Percentiles rank a stretch among this genome's conserved stretches.
These are phyloP conservation scores for Phytopythium cucurbitacearum DNA, from an alignment of 352 stramenopile genomes.

Conservation along the genomic window DNA sequence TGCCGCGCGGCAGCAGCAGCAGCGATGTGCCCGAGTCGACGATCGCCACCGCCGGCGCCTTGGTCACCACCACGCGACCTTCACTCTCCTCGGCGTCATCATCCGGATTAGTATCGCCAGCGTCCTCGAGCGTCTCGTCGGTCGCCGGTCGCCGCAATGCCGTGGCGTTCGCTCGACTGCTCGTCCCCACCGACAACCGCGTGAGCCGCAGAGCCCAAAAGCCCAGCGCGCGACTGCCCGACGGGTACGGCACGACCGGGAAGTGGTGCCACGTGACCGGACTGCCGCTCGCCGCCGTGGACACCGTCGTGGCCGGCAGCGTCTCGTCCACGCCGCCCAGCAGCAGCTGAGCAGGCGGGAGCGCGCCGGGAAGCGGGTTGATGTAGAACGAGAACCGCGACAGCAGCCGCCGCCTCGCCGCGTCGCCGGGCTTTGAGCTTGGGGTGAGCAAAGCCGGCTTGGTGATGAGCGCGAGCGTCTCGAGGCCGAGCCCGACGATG, in stretches of 20 bases:
- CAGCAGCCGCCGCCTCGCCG: conserved; percentile 11
- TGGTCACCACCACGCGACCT: conserved; percentile 14
- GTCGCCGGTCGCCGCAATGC: neutral
- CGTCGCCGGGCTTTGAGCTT: conserved; percentile 3
- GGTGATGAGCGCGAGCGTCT: conserved; percentile 51
- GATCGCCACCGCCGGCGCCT: conserved; percentile 26
- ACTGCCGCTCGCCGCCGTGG: neutral
- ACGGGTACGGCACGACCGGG: conserved; percentile 36
- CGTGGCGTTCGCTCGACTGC: neutral
- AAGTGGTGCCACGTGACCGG: conserved; percentile 42
- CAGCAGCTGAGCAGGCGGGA: conserved; percentile 48
- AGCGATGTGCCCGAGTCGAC: conserved; percentile 70
- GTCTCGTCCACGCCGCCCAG: conserved; percentile 45
- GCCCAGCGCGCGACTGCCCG: conserved; percentile 22
- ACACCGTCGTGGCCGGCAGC: conserved; percentile 15
- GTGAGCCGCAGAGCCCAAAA: conserved; percentile 57
- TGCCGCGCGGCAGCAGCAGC: conserved; percentile 37
- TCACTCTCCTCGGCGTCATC: neutral
- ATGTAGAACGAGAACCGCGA: conserved; percentile 63
- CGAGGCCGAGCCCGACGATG: conserved; percentile 58
- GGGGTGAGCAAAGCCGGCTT: conserved; percentile 34
- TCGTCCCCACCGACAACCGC: conserved; percentile 20
- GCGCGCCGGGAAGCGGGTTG: conserved; percentile 38
- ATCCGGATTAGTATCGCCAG: neutral
- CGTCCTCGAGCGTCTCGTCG: neutral